These are phyloP conservation scores for Penicillium paxilli DNA, from an alignment of 495 filamentous ascomycete species.

Conservation along the genomic window DNA sequence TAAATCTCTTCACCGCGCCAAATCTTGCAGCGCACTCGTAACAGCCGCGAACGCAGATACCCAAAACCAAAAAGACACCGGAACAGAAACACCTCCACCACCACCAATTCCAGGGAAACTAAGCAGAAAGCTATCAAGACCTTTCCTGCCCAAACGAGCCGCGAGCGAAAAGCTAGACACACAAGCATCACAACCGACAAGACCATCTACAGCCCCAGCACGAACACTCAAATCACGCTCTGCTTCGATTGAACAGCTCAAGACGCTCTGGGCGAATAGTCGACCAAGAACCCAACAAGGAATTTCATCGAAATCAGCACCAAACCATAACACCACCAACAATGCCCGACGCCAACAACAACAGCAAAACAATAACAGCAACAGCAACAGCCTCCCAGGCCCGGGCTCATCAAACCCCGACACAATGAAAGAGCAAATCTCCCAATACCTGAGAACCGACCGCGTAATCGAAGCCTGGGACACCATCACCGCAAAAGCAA, in stretches of 20 bases:
- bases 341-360: not conserved
- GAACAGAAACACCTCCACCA: conserved; percentile 6
- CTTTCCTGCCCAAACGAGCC: conserved; percentile 27
- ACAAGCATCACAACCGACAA: conserved; percentile 5
- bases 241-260: conserved; percentile 31
- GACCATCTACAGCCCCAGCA: conserved; percentile 32
- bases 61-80: too few species aligned
- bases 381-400: not conserved
- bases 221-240: conserved; percentile 27
- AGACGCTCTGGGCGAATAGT: conserved; percentile 18
- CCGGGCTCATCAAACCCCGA: too few species aligned
- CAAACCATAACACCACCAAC: not conserved
- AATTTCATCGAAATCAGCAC: conserved; percentile 7
- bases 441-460: conserved; percentile 41
- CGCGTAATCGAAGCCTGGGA: conserved; percentile 44
- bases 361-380: conserved; percentile 11
- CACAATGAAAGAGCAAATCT: conserved; percentile 38
- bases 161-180: conserved; percentile 17
- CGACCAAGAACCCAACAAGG: conserved; percentile 21
- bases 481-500: conserved; percentile 20
- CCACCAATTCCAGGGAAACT: conserved; percentile 25
- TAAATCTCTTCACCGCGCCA: conserved; percentile 16
- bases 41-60: conserved; percentile 9
- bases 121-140: conserved; percentile 30
- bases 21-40: conserved; percentile 26